Conservation (phyloP, 495 filamentous ascomycete species). For the Annulohypoxylon stygium region DNA sequence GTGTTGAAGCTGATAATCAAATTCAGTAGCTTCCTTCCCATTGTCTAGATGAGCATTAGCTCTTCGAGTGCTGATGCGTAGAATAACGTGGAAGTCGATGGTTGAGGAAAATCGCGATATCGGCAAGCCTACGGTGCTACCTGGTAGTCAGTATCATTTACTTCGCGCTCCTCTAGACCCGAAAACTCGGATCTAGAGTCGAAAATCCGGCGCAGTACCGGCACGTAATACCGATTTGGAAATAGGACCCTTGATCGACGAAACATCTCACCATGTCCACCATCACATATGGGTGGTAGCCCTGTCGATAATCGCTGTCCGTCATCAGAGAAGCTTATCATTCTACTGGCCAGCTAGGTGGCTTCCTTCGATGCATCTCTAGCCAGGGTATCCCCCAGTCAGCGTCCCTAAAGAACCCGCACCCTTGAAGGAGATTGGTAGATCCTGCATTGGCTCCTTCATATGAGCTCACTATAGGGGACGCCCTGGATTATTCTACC, state of each 20-base stretch:
- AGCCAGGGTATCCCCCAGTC: slow-evolving; percentile 37
- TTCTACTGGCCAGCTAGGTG: slow-evolving; percentile 34
- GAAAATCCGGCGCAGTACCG: slow-evolving; percentile 23
- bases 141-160: slow-evolving; percentile 15
- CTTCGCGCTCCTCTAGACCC: slow-evolving; percentile 29
- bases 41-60: not conserved
- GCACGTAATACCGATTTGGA: slow-evolving; percentile 36
- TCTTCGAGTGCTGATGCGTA: not conserved
- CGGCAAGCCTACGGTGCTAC: slow-evolving; percentile 10
- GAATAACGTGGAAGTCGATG: not conserved
- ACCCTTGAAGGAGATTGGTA: slow-evolving; percentile 27
- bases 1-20: slow-evolving; percentile 2
- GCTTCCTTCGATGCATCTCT: slow-evolving; percentile 43
- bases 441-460: slow-evolving; percentile 20
- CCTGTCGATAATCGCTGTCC: slow-evolving; percentile 31
- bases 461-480: slow-evolving; percentile 12
- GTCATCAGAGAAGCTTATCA: slow-evolving; percentile 19
- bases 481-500: not conserved
- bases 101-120: slow-evolving; percentile 15
- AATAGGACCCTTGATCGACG: slow-evolving; percentile 21
- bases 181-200: slow-evolving; percentile 40
- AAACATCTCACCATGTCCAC: slow-evolving; percentile 28
- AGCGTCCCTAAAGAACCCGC: slow-evolving; percentile 17
- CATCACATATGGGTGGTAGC: slow-evolving; percentile 34
- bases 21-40: not conserved